A percentile compares a stretch with the other conserved stretches of the same genome.
Evolutionary conservation across 208 protist genomes (phyloP).

Genomic region (Crithidia thermophila): DNA sequence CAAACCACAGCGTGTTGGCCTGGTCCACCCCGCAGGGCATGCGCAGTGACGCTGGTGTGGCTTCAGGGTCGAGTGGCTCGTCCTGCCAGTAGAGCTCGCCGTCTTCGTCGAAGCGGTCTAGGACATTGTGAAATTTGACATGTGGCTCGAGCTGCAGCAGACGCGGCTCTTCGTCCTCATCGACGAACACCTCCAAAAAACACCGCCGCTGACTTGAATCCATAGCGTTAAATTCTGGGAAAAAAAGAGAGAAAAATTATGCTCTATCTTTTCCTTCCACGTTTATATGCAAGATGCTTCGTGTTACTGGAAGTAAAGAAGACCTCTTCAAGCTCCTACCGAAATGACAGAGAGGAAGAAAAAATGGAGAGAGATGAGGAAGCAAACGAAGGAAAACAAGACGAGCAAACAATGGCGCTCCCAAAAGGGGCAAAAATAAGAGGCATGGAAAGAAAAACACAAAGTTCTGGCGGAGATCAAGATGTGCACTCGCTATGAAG

Average conservation of each 20-base stretch:
- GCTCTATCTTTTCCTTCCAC: too few species aligned
- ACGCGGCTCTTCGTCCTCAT: slow-evolving; percentile 28
- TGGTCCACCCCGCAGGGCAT: slow-evolving; percentile 50
- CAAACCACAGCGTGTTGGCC: slow-evolving; percentile 35
- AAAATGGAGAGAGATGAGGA: background rate
- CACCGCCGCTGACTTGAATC: slow-evolving; percentile 25
- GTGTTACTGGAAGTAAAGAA: too few species aligned
- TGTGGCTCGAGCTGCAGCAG: slow-evolving; percentile 53
- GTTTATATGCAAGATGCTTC: too few species aligned
- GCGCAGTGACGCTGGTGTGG: slow-evolving; percentile 30
- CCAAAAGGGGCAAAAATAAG: background rate
- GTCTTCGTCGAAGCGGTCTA: slow-evolving; percentile 24
- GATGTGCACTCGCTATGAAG: too few species aligned
- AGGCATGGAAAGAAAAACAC: too few species aligned
- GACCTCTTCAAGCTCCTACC: too few species aligned
- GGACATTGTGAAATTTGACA: slow-evolving; percentile 54
- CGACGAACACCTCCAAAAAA: slow-evolving; percentile 39
- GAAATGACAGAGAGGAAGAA: background rate
- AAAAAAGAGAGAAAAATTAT: background rate
- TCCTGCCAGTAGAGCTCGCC: slow-evolving; percentile 46
- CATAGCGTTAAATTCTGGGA: slow-evolving; percentile 1
- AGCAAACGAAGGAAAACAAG: slow-evolving; percentile 1
- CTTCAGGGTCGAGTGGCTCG: slow-evolving; percentile 20
- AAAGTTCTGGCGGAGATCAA: too few species aligned
- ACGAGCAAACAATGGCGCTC: background rate